Evolutionary conservation across 352 stramenopile species (phyloP), one percentile per base, ranked within the genome.

Genomic region (Plasmopara viticola): DNA sequence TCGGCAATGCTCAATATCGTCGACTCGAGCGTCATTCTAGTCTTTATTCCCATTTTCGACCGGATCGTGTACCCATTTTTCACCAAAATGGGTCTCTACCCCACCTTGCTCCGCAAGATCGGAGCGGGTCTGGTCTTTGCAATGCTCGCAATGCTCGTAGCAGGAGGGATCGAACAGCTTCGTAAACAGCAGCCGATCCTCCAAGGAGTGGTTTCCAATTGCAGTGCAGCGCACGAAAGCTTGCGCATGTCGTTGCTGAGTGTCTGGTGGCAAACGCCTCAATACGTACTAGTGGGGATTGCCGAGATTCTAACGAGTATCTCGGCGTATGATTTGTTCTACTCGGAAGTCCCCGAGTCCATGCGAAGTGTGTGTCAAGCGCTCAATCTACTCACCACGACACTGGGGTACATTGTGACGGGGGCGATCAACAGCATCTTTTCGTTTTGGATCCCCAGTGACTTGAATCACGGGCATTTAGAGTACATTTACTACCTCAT

Each of bases 361-460:
- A 96, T 96, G 88, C 78, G 88, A 43, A 95, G 87, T 51, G 85
- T 96, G 6, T 94, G 84, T 50, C 86, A 95, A 44, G 84, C 88
- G 9, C 73, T 96, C 8, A 96, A 96, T 53, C 43, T 97, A 39
- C 64, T 96, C 15, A 96, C 87, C 1, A 96, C 83, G 0, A 95
- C 89, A 43, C 70, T 97, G 18, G 87, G 87, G 3, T 93, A 81
- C 54, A 90, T 95, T 44, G 80, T 93, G 15, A 72, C 76, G 1
- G 84, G 79, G 1, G 82, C 74, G 2, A 60, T 93, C 42, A 94
- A 93, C 69, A 94, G 80, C 60, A 84, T 92, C 46, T 91, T 94
- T 55, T 92, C 84, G 17, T 87, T 93, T 60, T 96, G 89, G 88
- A 56, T 97, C 55, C 83, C 90, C 28, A 90, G 71, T 40, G 75